Conservation (phyloP, 139 green algal species). For the Astrephomene gubernaculifera region DNA sequence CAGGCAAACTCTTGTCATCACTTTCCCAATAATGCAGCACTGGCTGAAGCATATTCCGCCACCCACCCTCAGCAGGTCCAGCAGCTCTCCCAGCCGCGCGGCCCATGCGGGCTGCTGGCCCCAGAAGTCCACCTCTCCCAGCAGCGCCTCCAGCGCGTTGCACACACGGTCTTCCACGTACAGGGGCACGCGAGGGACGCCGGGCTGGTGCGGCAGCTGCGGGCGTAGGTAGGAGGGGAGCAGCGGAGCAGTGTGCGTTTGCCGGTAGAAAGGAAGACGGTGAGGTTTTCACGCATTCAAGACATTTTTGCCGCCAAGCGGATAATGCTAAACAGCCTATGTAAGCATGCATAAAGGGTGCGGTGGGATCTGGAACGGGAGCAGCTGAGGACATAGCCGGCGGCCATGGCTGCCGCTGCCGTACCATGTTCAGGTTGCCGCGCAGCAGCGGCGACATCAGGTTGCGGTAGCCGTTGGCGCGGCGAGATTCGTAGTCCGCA, state of each 20-base stretch:
- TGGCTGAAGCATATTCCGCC: no score
- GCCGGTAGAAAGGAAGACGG: no score
- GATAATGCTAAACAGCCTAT: background rate
- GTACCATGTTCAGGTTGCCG: conserved; percentile 65
- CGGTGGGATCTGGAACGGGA: background rate
- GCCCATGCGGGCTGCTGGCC: conserved; percentile 3
- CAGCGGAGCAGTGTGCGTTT: no score
- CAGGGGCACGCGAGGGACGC: conserved; percentile 30
- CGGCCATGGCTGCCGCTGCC: background rate
- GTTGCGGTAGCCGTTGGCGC: conserved; percentile 74
- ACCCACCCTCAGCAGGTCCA: conserved; percentile 30
- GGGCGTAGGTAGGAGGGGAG: no score
- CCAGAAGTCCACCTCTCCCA: conserved; percentile 73
- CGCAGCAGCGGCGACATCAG: conserved; percentile 73
- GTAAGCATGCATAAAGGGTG: background rate
- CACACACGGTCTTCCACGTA: conserved; percentile 60
- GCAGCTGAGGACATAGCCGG: background rate
- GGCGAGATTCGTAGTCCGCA: conserved; percentile 42
- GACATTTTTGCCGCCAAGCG: no score
- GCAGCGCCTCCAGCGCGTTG: conserved; percentile 60
- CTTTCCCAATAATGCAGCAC: no score
- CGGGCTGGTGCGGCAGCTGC: conserved; percentile 39
- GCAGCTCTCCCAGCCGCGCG: conserved; percentile 21
- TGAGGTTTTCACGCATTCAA: no score
- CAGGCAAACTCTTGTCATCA: no score